phyloP scores from a whole-genome alignment of 2,329 filamentous ascomycete genomes.

The Alternaria infectoria region DNA sequence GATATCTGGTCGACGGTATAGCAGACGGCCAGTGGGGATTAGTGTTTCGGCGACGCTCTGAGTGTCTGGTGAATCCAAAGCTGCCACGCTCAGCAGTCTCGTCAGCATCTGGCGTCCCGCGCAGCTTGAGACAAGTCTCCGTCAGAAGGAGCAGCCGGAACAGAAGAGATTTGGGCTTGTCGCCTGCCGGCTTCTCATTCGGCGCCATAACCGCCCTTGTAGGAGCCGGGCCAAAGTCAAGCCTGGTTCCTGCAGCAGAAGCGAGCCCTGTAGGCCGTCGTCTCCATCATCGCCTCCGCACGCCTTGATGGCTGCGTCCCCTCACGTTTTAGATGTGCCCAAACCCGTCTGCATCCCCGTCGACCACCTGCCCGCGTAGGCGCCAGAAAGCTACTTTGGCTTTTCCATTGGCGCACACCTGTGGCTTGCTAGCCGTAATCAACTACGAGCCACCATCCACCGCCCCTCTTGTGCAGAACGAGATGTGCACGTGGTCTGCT shows the following conservation, averaged over 20 bases:
- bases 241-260: constrained; percentile 26
- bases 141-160: constrained; percentile 12
- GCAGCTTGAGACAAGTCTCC: constrained; percentile 19
- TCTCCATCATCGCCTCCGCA: constrained; percentile 20
- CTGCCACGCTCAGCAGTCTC: constrained; percentile 25
- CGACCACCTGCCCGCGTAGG: neutral
- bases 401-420: constrained; percentile 11
- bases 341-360: constrained; percentile 6
- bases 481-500: constrained; percentile 9
- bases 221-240: constrained; percentile 10
- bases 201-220: constrained; percentile 21
- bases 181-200: constrained; percentile 14
- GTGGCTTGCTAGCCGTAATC: constrained; percentile 17
- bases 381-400: constrained; percentile 1
- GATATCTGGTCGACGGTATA: constrained; percentile 18
- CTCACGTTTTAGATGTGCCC: constrained; percentile 13
- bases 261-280: constrained; percentile 14
- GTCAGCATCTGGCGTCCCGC: constrained; percentile 15
- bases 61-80: constrained; percentile 9
- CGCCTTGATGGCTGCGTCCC: constrained; percentile 7
- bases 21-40: constrained; percentile 15
- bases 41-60: constrained; percentile 11
- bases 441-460: constrained; percentile 9
- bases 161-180: constrained; percentile 7
- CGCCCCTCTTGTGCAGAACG: neutral